Conservation (phyloP, 2,329 filamentous ascomycete genomes). For the Cryoendolithus antarcticus region DNA sequence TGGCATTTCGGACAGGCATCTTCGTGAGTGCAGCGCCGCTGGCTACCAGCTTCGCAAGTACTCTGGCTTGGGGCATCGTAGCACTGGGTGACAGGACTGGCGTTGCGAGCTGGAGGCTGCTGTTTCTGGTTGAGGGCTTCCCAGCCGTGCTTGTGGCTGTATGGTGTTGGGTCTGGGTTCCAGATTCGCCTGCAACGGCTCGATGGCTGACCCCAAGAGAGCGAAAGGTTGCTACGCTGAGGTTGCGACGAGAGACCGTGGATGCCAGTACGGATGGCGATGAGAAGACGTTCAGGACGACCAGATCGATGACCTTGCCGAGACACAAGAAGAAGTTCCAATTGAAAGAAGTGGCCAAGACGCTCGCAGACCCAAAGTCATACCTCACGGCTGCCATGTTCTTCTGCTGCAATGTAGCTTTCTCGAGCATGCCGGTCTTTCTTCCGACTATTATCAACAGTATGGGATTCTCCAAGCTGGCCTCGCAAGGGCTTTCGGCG, state of each 20-base stretch:
- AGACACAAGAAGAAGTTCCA: slow-evolving; percentile 24
- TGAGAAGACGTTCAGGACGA: no score
- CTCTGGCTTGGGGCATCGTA: slow-evolving; percentile 66
- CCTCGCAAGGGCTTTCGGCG: slow-evolving; percentile 65
- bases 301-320: slow-evolving; percentile 2
- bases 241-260: slow-evolving; percentile 44
- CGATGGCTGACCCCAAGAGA: slow-evolving; percentile 31
- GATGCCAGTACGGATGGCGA: slow-evolving; percentile 1
- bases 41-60: slow-evolving; percentile 59
- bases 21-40: slow-evolving; percentile 65
- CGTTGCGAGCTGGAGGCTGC: slow-evolving; percentile 71
- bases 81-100: slow-evolving; percentile 51
- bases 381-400: slow-evolving; percentile 73
- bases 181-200: slow-evolving; percentile 51
- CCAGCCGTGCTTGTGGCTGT: slow-evolving; percentile 66
- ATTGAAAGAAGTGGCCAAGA: slow-evolving; percentile 44
- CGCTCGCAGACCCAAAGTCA: slow-evolving; percentile 53
- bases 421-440: slow-evolving; percentile 78
- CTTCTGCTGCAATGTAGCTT: slow-evolving; percentile 78
- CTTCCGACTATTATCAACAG: slow-evolving; percentile 49
- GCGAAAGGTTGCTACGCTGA: slow-evolving; percentile 55
- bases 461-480: slow-evolving; percentile 58
- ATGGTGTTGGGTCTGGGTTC: slow-evolving; percentile 61
- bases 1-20: slow-evolving; percentile 73
- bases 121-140: slow-evolving; percentile 77